Evolutionary conservation across 2,329 filamentous ascomycete genomes (phyloP), one percentile per base, ranked within the genome.

Genomic region (Biscogniauxia marginata): DNA sequence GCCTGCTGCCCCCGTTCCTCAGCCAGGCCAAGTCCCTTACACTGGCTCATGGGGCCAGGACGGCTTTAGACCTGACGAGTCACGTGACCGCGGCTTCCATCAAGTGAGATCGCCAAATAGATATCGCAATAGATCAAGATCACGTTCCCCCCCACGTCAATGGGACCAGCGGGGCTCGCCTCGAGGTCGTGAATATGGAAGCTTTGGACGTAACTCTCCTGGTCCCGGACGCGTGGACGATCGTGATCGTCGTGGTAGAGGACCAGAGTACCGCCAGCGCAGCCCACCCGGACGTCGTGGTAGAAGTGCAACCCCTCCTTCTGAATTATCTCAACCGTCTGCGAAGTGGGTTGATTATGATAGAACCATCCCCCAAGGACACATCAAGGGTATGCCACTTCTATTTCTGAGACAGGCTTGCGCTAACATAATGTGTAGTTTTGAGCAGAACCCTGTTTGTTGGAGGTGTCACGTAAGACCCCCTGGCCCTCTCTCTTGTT

Each of bases 391-490:
- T 84, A 76, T 62, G 63, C 50, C 3, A 46, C 18, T 9, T 18
- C 16, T 20, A 1, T 4, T 18, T 21, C 47, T 45, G 18, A 4
- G 16, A 50, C 48, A 50, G 30, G 46, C 55, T 57, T 24, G 48
- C 25, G 53, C 56, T 62, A 59, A 62, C 46, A 57, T 62, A 50
- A n/a, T n/a, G 44, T 56, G 25, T 54, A 81, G 95, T 99, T 23
- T 80, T 96, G 57, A 98, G 93, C 74, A 87, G 95, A 67, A 99
- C 95, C 13, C 83, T 99, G 11, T 99, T 99, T 71, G 93, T 99
- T 67, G 95, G 95, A 62, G 95, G 95, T 70, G 95, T 97, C 61
- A 96, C 88, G 82, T 90, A 81, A 84, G 87, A 84, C n/a, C 52
- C 56, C 39, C 43, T 56, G n/a, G n/a, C n/a, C n/a, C 30, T 53